phyloP scores from a whole-genome alignment of 805 yeast genomes.

The Candida succiphila region DNA sequence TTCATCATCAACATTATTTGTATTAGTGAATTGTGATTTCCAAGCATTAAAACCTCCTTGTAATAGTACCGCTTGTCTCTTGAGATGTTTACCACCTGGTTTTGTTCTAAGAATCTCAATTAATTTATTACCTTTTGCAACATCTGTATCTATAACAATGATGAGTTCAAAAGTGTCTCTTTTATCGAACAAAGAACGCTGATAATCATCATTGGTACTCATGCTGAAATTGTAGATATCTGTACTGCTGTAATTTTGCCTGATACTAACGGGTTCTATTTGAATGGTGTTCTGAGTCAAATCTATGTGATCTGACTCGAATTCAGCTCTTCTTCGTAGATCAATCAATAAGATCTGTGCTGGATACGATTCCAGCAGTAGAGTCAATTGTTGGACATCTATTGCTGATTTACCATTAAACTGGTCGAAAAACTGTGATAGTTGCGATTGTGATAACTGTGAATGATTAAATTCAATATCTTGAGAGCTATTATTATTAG shows the following conservation, averaged over 20 bases:
- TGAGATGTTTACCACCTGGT: slow-evolving; percentile 25
- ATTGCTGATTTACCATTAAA: slow-evolving; percentile 5
- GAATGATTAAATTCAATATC: too few species aligned
- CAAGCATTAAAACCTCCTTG: slow-evolving; percentile 62
- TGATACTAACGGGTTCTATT: slow-evolving; percentile 61
- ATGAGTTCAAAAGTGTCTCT: slow-evolving; percentile 52
- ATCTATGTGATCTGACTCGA: slow-evolving; percentile 50
- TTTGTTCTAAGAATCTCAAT: slow-evolving; percentile 26
- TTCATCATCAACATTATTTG: not conserved
- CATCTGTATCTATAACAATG: slow-evolving; percentile 50
- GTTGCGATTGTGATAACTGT: too few species aligned
- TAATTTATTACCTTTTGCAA: slow-evolving; percentile 21
- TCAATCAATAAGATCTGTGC: slow-evolving; percentile 54
- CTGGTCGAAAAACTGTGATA: slow-evolving; percentile 3
- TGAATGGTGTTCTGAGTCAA: slow-evolving; percentile 50
- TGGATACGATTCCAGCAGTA: slow-evolving; percentile 19
- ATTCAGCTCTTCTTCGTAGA: slow-evolving; percentile 51
- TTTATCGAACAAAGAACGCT: slow-evolving; percentile 40
- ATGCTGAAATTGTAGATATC: slow-evolving; percentile 59
- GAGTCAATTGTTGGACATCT: slow-evolving; percentile 13
- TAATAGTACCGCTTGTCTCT: slow-evolving; percentile 33
- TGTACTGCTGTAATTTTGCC: slow-evolving; percentile 41
- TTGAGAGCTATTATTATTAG: too few species aligned
- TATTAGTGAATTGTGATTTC: slow-evolving; percentile 17
- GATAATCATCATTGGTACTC: slow-evolving; percentile 44